phyloP scores from a whole-genome alignment of 2,329 filamentous ascomycete genomes.

The Fusarium sp. region DNA sequence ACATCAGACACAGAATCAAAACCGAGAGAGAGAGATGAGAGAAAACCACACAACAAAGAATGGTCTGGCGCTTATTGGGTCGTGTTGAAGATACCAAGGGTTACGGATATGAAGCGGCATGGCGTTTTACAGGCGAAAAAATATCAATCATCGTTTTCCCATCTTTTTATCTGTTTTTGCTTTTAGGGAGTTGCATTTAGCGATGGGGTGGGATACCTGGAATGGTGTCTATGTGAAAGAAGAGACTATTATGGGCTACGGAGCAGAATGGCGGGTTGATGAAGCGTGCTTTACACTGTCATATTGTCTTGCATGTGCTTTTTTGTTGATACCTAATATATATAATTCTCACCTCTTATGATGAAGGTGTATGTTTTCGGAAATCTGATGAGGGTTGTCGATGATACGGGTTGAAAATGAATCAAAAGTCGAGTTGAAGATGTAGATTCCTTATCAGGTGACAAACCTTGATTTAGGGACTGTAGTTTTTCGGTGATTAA shows the following conservation, averaged over 20 bases:
- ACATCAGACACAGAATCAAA: slow-evolving; percentile 5
- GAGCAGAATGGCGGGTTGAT: slow-evolving; percentile 19
- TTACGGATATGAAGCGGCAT: slow-evolving; percentile 41
- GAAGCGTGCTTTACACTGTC: slow-evolving; percentile 7
- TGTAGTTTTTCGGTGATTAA: no score
- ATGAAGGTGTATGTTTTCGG: rapidly evolving
- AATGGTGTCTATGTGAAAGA: slow-evolving; percentile 10
- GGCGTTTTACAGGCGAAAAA: slow-evolving; percentile 40
- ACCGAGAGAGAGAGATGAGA: not conserved
- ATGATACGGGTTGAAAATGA: no score
- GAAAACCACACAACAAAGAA: slow-evolving; percentile 30
- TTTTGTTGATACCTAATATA: slow-evolving; percentile 38
- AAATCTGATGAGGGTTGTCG: not conserved
- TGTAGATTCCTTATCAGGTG: no score
- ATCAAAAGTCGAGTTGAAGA: no score
- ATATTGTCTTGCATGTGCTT: slow-evolving; percentile 11
- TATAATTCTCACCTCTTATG: slow-evolving; percentile 38
- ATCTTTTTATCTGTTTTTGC: not conserved
- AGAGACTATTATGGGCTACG: slow-evolving; percentile 4
- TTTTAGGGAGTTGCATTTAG: slow-evolving; percentile 36
- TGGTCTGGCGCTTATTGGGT: slow-evolving; percentile 42
- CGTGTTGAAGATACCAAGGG: slow-evolving; percentile 44
- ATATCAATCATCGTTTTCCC: slow-evolving; percentile 8
- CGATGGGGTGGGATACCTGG: slow-evolving; percentile 24
- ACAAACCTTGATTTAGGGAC: no score